phyloP scores from a whole-genome alignment of 805 yeast species.

The Grigorovia humatica region DNA sequence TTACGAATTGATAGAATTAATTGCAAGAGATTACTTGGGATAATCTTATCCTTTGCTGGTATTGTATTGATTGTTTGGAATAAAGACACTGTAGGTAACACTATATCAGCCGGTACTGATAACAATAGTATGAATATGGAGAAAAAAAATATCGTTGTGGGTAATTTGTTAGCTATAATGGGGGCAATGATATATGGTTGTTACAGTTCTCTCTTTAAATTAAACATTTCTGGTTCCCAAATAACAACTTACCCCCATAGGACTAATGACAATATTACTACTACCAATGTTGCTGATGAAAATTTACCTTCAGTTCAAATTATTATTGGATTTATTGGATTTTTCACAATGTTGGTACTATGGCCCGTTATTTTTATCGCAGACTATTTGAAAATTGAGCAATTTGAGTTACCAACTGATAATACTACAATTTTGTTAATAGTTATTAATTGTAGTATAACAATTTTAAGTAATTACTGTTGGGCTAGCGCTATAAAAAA shows the following conservation, averaged over 20 bases:
- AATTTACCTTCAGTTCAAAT: constrained; percentile 42
- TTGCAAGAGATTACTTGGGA: constrained; percentile 50
- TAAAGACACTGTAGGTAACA: constrained; percentile 6
- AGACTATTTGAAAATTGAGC: constrained; percentile 50
- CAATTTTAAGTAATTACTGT: constrained; percentile 75
- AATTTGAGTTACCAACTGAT: constrained; percentile 52
- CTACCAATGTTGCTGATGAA: constrained; percentile 42
- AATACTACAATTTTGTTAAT: constrained; percentile 37
- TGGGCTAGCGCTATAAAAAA: constrained; percentile 90
- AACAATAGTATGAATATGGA: constrained; percentile 4
- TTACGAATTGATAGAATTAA: constrained; percentile 60
- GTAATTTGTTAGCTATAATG: constrained; percentile 64
- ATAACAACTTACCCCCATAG: neutral
- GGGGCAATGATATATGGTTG: constrained; percentile 83
- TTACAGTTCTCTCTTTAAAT: constrained; percentile 75
- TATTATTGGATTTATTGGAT: constrained; percentile 82
- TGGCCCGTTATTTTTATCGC: constrained; percentile 72
- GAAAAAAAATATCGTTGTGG: constrained; percentile 35
- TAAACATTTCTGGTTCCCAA: constrained; percentile 32
- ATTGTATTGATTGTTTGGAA: constrained; percentile 57
- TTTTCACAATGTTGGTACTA: constrained; percentile 54
- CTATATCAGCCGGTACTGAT: too few relatives aligned
- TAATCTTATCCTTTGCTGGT: constrained; percentile 60
- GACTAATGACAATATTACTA: neutral
- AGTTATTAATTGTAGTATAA: constrained; percentile 53